Conservation (phyloP, 306 rosid genomes). For the Prinsepia uniflora region DNA sequence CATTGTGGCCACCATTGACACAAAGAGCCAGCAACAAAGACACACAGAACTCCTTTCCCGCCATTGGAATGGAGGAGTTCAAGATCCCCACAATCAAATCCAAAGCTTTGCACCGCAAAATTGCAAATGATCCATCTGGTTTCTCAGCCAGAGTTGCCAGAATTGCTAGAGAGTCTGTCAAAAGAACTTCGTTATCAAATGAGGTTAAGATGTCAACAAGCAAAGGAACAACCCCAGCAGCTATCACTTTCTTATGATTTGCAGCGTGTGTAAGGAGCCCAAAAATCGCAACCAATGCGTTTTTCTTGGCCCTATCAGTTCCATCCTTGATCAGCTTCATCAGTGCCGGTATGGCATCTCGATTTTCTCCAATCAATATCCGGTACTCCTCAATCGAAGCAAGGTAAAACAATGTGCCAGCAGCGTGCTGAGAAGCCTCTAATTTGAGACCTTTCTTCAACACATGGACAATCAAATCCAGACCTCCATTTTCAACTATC, state of each 20-base stretch:
- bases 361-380: conserved; percentile 47
- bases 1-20: conserved; percentile 51
- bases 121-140: conserved; percentile 43
- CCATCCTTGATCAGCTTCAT: conserved; percentile 43
- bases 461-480: conserved; percentile 49
- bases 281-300: conserved; percentile 63
- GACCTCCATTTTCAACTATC: conserved; percentile 52
- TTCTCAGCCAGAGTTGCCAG: conserved; percentile 62
- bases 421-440: conserved; percentile 61
- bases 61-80: conserved; percentile 45
- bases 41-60: conserved; percentile 64
- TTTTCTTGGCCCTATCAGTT: conserved; percentile 50
- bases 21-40: conserved; percentile 64
- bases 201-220: conserved; percentile 37
- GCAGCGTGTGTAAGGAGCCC: conserved; percentile 49
- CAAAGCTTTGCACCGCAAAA: conserved; percentile 40
- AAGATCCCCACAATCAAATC: conserved; percentile 38
- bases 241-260: conserved; percentile 48
- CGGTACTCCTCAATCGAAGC: conserved; percentile 55
- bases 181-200: conserved; percentile 42
- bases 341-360: conserved; percentile 53
- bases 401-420: conserved; percentile 66
- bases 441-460: conserved; percentile 41
- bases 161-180: conserved; percentile 60
- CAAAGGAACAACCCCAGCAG: conserved; percentile 46